Percentiles rank a stretch among this genome's conserved stretches.
phyloP scores from a whole-genome alignment of 2,329 filamentous ascomycete genomes.

The Passalora sequoiae region DNA sequence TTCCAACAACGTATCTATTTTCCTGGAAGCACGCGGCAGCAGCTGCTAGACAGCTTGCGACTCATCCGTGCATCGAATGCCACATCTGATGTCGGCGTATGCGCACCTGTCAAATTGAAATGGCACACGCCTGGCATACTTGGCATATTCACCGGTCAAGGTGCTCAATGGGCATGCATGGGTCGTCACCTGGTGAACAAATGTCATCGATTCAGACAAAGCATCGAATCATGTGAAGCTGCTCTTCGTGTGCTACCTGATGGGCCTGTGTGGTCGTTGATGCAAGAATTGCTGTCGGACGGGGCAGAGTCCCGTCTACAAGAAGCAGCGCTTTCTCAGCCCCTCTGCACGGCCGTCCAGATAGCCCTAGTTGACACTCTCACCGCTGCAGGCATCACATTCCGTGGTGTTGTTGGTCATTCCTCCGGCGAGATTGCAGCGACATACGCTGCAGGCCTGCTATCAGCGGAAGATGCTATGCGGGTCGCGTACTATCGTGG shows the following conservation, averaged over 20 bases:
- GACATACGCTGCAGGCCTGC: constrained; percentile 25
- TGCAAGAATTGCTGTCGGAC: not conserved
- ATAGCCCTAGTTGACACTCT: constrained; percentile 11
- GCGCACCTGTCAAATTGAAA: constrained; percentile 12
- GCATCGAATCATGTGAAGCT: not conserved
- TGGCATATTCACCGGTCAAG: constrained; percentile 19
- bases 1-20: constrained; percentile 16
- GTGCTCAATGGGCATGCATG: constrained; percentile 17
- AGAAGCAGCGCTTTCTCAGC: constrained; percentile 1
- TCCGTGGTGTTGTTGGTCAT: constrained; percentile 1
- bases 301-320: not conserved
- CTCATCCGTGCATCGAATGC: constrained; percentile 7
- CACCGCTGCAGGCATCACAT: not conserved
- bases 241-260: constrained; percentile 2
- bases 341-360: constrained; percentile 10
- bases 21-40: constrained; percentile 10
- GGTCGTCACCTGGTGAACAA: constrained; percentile 21
- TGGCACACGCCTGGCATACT: constrained; percentile 15
- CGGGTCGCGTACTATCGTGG: constrained; percentile 17
- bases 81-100: constrained; percentile 12
- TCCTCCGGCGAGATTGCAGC: constrained; percentile 31
- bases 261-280: constrained; percentile 5
- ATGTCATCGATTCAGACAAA: constrained; percentile 2
- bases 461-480: constrained; percentile 15
- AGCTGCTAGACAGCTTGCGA: constrained; percentile 9